Evolutionary conservation across 139 green algal species (phyloP).

Genomic region (Chloropicon primus): DNA sequence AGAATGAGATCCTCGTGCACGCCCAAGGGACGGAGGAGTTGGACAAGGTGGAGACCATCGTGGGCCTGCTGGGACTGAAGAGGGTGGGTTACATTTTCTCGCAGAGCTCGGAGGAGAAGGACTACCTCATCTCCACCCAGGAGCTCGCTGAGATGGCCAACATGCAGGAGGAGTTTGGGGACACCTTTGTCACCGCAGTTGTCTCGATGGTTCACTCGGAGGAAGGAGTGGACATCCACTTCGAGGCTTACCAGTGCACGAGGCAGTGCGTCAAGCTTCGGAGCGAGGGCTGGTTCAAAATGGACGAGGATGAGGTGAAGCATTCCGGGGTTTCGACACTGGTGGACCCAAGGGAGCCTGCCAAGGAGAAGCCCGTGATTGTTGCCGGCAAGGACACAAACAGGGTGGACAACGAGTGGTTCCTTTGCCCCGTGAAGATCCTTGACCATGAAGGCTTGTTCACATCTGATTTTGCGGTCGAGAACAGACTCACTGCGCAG

Average conservation of each 20-base stretch:
- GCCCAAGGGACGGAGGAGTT: conserved; percentile 2
- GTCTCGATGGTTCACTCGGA: conserved; percentile 51
- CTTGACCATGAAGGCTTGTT: conserved; percentile 72
- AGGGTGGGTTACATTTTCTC: conserved; percentile 84
- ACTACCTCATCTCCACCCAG: conserved; percentile 70
- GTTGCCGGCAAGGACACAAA: conserved; percentile 58
- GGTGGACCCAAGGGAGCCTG: conserved; percentile 41
- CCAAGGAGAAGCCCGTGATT: conserved; percentile 31
- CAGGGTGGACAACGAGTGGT: conserved; percentile 94
- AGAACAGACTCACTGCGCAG: conserved; percentile 67
- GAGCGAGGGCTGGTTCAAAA: conserved; percentile 60
- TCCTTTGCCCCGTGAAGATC: conserved; percentile 82
- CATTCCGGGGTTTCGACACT: conserved; percentile 20
- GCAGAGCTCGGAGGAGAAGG: conserved; percentile 53
- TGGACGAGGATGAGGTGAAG: background rate
- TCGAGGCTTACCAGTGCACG: conserved; percentile 75
- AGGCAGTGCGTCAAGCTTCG: conserved; percentile 65
- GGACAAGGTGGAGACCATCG: conserved; percentile 42
- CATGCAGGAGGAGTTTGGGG: conserved; percentile 39
- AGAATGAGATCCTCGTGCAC: conserved; percentile 34
- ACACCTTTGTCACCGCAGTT: conserved; percentile 65
- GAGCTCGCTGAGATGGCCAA: conserved; percentile 67
- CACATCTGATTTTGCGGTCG: conserved; percentile 63
- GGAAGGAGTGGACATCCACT: conserved; percentile 48
- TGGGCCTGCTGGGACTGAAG: conserved; percentile 39